A percentile compares a stretch with the other conserved stretches of the same genome.
Evolutionary conservation across 345 rosid species (phyloP).

Genomic region (Brassica carinata): DNA sequence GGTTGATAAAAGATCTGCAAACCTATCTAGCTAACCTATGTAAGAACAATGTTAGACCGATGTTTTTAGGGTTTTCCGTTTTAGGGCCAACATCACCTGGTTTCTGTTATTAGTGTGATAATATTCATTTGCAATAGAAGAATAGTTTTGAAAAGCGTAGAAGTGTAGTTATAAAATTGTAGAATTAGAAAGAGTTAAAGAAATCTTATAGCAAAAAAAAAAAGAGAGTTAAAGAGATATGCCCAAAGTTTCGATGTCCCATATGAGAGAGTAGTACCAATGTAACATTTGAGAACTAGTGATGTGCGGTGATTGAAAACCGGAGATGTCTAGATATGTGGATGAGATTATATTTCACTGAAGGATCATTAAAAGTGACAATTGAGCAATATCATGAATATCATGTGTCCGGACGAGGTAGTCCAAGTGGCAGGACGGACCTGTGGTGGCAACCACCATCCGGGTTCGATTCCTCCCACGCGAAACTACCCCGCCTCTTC

Average conservation of each 20-base stretch:
- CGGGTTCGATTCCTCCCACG: no score
- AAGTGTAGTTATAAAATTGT: not conserved
- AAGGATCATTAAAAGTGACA: not conserved
- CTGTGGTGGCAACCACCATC: no score
- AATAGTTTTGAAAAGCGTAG: no score
- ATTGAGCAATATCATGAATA: no score
- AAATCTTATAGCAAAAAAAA: no score
- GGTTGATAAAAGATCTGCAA: not conserved
- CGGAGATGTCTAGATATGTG: not conserved
- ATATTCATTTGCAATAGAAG: no score
- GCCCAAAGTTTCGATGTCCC: not conserved
- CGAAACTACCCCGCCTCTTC: no score
- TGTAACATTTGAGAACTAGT: not conserved
- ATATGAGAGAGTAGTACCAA: not conserved
- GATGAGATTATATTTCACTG: not conserved
- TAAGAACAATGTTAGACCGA: not conserved
- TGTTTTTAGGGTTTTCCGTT: not conserved
- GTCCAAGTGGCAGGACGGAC: no score
- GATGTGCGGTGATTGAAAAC: not conserved
- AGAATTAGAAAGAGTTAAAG: not conserved
- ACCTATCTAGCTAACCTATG: not conserved
- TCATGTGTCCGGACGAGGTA: no score
- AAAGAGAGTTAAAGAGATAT: not conserved
- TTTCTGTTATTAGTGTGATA: not conserved
- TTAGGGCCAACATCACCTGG: not conserved